Percentiles rank a stretch among this genome's conserved stretches.
Conservation (phyloP, 495 filamentous ascomycete genomes). For the Tuber calosporum region DNA sequence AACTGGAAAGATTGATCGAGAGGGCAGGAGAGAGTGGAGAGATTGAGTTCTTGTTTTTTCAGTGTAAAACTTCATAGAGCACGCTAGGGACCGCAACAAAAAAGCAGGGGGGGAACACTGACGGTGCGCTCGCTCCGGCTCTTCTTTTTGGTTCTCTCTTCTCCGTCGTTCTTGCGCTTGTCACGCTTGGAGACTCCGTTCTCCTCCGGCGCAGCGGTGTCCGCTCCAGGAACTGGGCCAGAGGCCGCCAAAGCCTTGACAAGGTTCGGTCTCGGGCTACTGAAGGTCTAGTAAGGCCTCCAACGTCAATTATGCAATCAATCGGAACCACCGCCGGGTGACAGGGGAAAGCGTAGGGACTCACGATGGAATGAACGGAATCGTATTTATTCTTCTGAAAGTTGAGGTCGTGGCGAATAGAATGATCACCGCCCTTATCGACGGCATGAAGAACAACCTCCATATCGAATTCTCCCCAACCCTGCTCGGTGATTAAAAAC, state of each 20-base stretch:
- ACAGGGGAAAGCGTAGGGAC: constrained; percentile 37
- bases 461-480: constrained; percentile 99
- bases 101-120: constrained; percentile 21
- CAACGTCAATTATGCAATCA: background rate
- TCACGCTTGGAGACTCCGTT: constrained; percentile 46
- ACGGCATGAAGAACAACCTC: constrained; percentile 68
- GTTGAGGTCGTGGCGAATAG: constrained; percentile 82
- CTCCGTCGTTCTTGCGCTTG: constrained; percentile 54
- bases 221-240: constrained; percentile 73
- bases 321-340: background rate
- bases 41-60: background rate
- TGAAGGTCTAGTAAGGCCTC: constrained; percentile 56
- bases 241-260: constrained; percentile 66
- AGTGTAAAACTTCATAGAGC: background rate
- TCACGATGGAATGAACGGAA: constrained; percentile 66
- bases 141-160: constrained; percentile 67
- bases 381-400: constrained; percentile 78
- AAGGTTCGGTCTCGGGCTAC: constrained; percentile 80
- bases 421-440: constrained; percentile 76
- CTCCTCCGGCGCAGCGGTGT: constrained; percentile 44
- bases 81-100: background rate
- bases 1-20: constrained; percentile 6
- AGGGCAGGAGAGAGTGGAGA: background rate
- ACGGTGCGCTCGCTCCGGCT: constrained; percentile 62
- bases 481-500: constrained; percentile 84